Conservation (phyloP, 2,329 filamentous ascomycete species). For the Alternaria sp. region DNA sequence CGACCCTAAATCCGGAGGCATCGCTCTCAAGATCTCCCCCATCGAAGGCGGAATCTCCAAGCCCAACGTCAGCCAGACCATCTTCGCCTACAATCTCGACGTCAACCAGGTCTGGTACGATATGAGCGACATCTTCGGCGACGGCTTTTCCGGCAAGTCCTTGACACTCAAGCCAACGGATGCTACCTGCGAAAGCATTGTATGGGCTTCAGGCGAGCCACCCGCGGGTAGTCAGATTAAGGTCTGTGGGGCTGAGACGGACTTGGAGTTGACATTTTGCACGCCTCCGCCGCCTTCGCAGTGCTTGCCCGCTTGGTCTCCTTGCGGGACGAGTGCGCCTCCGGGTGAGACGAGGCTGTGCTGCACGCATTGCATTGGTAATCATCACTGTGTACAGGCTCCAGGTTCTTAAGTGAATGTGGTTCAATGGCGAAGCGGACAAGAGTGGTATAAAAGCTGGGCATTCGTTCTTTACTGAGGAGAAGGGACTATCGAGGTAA, state of each 20-base stretch:
- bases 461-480: background rate
- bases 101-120: constrained; percentile 34
- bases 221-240: constrained; percentile 32
- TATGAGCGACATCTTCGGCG: constrained; percentile 36
- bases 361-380: constrained; percentile 40
- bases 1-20: constrained; percentile 23
- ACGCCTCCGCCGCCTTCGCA: constrained; percentile 13
- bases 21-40: constrained; percentile 32
- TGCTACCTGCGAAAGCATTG: constrained; percentile 29
- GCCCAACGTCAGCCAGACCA: constrained; percentile 38
- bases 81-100: constrained; percentile 40
- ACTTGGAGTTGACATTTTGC: constrained; percentile 38
- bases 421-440: background rate
- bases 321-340: constrained; percentile 29
- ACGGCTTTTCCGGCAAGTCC: constrained; percentile 33
- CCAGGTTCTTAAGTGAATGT: constrained; percentile 7
- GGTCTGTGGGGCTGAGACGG: constrained; percentile 26
- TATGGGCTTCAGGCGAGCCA: constrained; percentile 30
- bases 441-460: background rate
- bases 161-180: constrained; percentile 34
- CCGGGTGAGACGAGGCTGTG: constrained; percentile 27
- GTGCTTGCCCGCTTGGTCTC: constrained; percentile 42
- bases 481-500: background rate
- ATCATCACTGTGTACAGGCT: constrained; percentile 33
- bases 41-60: constrained; percentile 29